These are phyloP conservation scores for Neospora caninum DNA, from an alignment of 169 alveolate species.

Conservation along the genomic window DNA sequence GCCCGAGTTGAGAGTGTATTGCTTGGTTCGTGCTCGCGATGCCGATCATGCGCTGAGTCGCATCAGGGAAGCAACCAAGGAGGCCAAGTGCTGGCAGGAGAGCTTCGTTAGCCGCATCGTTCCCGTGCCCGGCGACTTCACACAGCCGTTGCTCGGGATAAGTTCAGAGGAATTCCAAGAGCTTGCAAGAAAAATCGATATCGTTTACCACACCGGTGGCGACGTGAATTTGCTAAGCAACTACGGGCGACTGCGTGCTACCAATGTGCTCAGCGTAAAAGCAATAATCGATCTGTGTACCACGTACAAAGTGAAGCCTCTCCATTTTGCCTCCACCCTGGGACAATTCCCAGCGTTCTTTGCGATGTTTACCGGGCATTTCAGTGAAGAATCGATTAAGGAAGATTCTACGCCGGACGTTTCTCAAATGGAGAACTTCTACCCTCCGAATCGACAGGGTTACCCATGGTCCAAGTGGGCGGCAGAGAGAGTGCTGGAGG, in stretches of 20 bases:
- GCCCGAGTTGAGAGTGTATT: slow-evolving; percentile 64
- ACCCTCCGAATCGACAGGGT: slow-evolving; percentile 76
- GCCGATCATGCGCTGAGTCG: slow-evolving; percentile 72
- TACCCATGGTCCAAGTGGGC: slow-evolving; percentile 83
- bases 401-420: slow-evolving; percentile 74
- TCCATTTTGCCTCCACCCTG: slow-evolving; percentile 77
- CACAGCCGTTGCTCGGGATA: slow-evolving; percentile 71
- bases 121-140: slow-evolving; percentile 75
- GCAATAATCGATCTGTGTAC: slow-evolving; percentile 73
- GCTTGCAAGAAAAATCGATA: slow-evolving; percentile 69
- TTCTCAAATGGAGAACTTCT: slow-evolving; percentile 75
- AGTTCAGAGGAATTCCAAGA: slow-evolving; percentile 71
- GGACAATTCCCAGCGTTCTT: slow-evolving; percentile 81
- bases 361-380: slow-evolving; percentile 73
- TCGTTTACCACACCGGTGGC: slow-evolving; percentile 81
- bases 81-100: slow-evolving; percentile 77
- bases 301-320: slow-evolving; percentile 68
- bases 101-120: slow-evolving; percentile 68
- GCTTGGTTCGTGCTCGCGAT: slow-evolving; percentile 76
- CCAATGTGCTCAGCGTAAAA: slow-evolving; percentile 72
- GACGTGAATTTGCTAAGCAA: slow-evolving; percentile 78
- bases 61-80: slow-evolving; percentile 74
- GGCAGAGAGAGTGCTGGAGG: slow-evolving; percentile 74
- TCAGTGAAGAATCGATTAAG: slow-evolving; percentile 58
- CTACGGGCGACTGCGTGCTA: slow-evolving; percentile 74